Base-by-base conservation (phyloP, 495 filamentous ascomycete genomes). In the Penicillium ochrochloron region DNA sequence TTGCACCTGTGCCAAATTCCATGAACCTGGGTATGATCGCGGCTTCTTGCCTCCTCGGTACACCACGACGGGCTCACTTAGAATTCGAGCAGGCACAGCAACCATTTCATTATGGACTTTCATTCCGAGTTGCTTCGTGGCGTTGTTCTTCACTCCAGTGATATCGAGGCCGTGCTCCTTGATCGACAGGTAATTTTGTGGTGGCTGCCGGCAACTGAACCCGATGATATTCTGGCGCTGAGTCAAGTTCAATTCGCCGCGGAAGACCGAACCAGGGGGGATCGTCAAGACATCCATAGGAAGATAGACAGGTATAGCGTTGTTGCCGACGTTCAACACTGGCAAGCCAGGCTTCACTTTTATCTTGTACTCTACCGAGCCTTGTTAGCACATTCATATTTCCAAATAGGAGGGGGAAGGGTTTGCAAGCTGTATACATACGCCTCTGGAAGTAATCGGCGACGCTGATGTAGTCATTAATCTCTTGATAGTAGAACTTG, bases 271-370 rank as follows among this genome's bases (percentile, higher is more conserved):
- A 0, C 90, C 92, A 1, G 82, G 81, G 2, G 87, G 60, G 5
- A 94, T 80, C 1, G 63, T 65, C 67, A 85, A 86, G 2, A 89
- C 67, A 61, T 94, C 89, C 0, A 84, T 75, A 1, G 90, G 86
- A 56, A 90, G 66, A 64, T 88, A 93, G 10, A 74, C 73, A 0
- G 90, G 87, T 27, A 76, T 80, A 0, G 74, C 64, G 0, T 29
- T 60, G 15, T 70, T 86, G 0, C 90, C 91, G 31, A 89, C 78
- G 65, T 94, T 92, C 63, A 96, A 73, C 12, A 93, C 78, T 0
- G 91, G 90, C 31, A 33, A 12, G 12, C 5, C 2, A 78, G 25
- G n/a, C 9, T 19, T 58, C 35, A 62, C n/a, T 0, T 9, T 15
- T 2, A 60, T 59, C 0, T 66, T 56, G 55, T 73, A 68, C 2